phyloP scores from a whole-genome alignment of 352 stramenopile species.

The Phytophthora pinifolia region DNA sequence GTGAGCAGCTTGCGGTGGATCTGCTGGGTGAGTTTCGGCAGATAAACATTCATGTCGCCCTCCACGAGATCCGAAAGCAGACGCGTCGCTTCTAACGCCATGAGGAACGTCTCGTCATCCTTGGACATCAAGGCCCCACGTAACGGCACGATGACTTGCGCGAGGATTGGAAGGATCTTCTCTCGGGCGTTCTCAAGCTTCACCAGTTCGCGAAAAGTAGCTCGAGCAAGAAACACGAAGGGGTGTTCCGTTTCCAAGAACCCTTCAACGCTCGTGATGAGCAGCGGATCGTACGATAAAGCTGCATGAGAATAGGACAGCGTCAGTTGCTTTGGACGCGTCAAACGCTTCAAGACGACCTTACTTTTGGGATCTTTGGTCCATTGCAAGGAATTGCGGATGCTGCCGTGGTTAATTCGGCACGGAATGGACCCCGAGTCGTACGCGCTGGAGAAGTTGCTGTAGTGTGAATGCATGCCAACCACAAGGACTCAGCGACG shows the following conservation, averaged over 20 bases:
- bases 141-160: constrained; percentile 61
- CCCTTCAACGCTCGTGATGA: constrained; percentile 73
- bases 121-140: constrained; percentile 64
- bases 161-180: constrained; percentile 55
- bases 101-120: constrained; percentile 71
- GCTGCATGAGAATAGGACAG: constrained; percentile 20
- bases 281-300: constrained; percentile 60
- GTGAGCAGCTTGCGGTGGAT: constrained; percentile 73
- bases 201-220: constrained; percentile 75
- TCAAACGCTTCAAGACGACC: constrained; percentile 3
- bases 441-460: constrained; percentile 71
- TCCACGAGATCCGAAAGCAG: constrained; percentile 65
- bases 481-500: neutral
- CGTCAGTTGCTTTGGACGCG: no score
- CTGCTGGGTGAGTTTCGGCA: constrained; percentile 75
- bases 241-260: constrained; percentile 77
- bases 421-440: constrained; percentile 70
- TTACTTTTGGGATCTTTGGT: constrained; percentile 60
- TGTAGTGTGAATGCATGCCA: constrained; percentile 28
- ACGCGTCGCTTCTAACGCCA: constrained; percentile 66
- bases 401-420: constrained; percentile 79
- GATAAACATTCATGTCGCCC: constrained; percentile 74
- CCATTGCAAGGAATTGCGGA: constrained; percentile 76
- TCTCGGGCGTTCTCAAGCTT: constrained; percentile 58
- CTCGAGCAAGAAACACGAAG: constrained; percentile 76